Evolutionary conservation across 2,329 filamentous ascomycete species (phyloP).

Genomic region (Cercospora berteroae): DNA sequence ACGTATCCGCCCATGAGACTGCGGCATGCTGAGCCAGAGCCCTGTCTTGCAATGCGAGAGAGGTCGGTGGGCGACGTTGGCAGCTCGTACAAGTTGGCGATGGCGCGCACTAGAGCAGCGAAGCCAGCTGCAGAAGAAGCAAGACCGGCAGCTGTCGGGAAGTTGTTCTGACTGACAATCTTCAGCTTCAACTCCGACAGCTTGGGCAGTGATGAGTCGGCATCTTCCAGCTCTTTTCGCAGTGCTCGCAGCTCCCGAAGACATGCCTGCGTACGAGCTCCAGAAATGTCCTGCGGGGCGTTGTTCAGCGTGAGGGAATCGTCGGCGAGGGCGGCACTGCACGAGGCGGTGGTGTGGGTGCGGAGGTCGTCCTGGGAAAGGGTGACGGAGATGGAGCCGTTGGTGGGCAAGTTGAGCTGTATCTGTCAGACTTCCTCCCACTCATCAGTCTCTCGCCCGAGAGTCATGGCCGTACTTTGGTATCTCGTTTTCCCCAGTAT

Average conservation of each 20-base stretch:
- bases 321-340: constrained; percentile 67
- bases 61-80: constrained; percentile 74
- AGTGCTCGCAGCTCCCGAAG: constrained; percentile 80
- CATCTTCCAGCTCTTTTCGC: constrained; percentile 70
- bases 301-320: constrained; percentile 83
- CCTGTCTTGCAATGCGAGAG: constrained; percentile 85
- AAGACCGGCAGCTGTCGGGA: constrained; percentile 92
- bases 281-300: constrained; percentile 76
- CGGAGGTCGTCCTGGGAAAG: constrained; percentile 91
- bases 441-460: not conserved
- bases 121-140: constrained; percentile 65
- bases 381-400: constrained; percentile 95
- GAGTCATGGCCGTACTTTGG: constrained; percentile 73
- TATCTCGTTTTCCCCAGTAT: constrained; percentile 97
- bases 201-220: constrained; percentile 73
- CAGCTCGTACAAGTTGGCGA: constrained; percentile 88
- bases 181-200: constrained; percentile 74
- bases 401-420: constrained; percentile 79
- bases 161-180: constrained; percentile 97
- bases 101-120: constrained; percentile 70
- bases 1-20: constrained; percentile 94
- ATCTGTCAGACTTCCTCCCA: not conserved
- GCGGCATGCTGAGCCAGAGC: constrained; percentile 90
- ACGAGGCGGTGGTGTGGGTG: constrained; percentile 93
- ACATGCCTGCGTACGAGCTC: constrained; percentile 90